Conservation (phyloP, 2,329 filamentous ascomycete species). For the Alternaria sp. region DNA sequence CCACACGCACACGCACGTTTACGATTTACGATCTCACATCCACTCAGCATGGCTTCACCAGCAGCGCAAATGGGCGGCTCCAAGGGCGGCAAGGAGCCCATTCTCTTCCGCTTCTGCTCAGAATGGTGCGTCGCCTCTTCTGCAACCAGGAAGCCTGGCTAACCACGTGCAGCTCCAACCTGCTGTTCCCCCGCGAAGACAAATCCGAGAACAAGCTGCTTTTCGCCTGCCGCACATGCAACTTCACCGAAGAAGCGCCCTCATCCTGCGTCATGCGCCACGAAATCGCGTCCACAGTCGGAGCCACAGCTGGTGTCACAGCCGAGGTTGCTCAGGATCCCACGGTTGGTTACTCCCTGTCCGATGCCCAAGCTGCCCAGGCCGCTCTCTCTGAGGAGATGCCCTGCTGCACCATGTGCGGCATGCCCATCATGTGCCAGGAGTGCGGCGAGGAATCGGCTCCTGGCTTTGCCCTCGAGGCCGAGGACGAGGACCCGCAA, state of each 20-base stretch:
- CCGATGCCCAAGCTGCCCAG: conserved; percentile 38
- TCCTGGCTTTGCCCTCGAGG: conserved; percentile 53
- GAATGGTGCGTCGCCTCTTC: conserved; percentile 70
- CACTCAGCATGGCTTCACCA: conserved; percentile 45
- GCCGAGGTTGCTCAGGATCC: conserved; percentile 97
- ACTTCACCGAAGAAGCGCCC: conserved; percentile 84
- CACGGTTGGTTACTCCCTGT: conserved; percentile 77
- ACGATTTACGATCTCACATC: neutral
- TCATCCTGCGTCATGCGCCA: conserved; percentile 96
- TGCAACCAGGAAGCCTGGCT: conserved; percentile 3
- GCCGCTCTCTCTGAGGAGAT: conserved; percentile 34
- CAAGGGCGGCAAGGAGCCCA: conserved; percentile 67
- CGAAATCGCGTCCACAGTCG: conserved; percentile 85
- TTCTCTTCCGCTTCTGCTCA: conserved; percentile 96
- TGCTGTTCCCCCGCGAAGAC: conserved; percentile 97
- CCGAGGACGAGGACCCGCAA: conserved; percentile 45
- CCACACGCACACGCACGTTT: neutral
- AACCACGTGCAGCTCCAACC: conserved; percentile 73
- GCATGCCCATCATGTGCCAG: conserved; percentile 61
- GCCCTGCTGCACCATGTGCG: conserved; percentile 65
- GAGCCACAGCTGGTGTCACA: conserved; percentile 95
- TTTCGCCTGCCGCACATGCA: conserved; percentile 95
- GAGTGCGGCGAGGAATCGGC: conserved; percentile 57
- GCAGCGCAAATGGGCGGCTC: conserved; percentile 43
- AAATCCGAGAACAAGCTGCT: conserved; percentile 81